Conservation (phyloP, 2,329 filamentous ascomycete genomes). For the Alternaria metachromatica region DNA sequence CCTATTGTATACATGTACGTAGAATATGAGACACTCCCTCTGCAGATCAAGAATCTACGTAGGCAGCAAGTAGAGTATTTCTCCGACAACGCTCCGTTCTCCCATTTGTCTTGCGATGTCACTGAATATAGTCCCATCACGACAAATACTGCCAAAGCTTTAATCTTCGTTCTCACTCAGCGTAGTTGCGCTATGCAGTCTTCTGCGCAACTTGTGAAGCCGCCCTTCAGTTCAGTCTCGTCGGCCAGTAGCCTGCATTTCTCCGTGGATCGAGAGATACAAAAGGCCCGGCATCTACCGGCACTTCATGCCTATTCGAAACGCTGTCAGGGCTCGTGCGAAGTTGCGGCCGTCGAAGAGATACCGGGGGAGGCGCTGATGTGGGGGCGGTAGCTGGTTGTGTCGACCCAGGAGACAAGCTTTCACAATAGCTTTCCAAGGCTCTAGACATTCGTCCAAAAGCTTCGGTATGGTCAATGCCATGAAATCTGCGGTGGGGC, state of each 20-base stretch:
- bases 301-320: not conserved
- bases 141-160: not conserved
- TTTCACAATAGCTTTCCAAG: not conserved
- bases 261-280: not conserved
- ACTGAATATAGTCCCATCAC: not conserved
- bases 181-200: not conserved
- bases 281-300: not conserved
- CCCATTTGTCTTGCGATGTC: not conserved
- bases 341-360: not conserved
- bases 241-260: not conserved
- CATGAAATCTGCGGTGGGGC: not conserved
- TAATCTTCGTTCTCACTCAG: not conserved
- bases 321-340: not conserved
- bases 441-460: not conserved
- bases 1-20: not conserved
- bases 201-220: not conserved
- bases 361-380: not conserved
- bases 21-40: not conserved
- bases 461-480: not conserved
- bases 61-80: not conserved
- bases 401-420: not conserved
- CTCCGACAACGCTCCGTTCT: not conserved
- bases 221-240: not conserved
- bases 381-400: not conserved
- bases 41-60: not conserved